phyloP scores from a whole-genome alignment of 2,329 filamentous ascomycete genomes.

The Coniella lustricola region DNA sequence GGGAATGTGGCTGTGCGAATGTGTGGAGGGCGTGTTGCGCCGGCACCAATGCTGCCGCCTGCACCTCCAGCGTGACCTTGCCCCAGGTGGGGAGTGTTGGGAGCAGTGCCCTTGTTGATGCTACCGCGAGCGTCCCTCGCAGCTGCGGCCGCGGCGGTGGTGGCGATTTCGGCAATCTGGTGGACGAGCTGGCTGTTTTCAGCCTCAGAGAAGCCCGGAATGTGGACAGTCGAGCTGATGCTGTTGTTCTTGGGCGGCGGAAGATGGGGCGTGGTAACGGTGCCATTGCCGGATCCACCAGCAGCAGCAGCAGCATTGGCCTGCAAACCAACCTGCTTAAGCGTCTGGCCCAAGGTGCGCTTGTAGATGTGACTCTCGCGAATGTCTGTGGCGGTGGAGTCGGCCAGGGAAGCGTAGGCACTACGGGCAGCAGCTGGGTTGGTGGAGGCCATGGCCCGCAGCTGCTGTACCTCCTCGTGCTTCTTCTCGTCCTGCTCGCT shows the following conservation, averaged over 20 bases:
- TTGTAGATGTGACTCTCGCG: conserved; percentile 87
- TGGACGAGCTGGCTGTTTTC: conserved; percentile 76
- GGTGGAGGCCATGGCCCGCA: conserved; percentile 25
- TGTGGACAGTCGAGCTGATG: conserved; percentile 38
- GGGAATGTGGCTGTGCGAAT: conserved; percentile 32
- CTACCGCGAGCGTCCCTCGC: conserved; percentile 59
- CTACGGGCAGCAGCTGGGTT: conserved; percentile 9
- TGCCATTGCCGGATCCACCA: conserved; percentile 33
- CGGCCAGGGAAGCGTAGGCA: conserved; percentile 27
- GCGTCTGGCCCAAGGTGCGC: conserved; percentile 81
- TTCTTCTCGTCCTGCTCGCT: conserved; percentile 74
- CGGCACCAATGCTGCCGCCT: conserved; percentile 8
- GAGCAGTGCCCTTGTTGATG: conserved; percentile 11
- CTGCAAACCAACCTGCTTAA: conserved; percentile 71
- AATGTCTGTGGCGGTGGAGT: conserved; percentile 58
- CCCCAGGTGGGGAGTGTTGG: conserved; percentile 4
- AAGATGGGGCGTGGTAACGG: conserved; percentile 55
- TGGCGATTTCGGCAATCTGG: conserved; percentile 88
- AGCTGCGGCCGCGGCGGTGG: conserved; percentile 81
- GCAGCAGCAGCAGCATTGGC: conserved; percentile 21
- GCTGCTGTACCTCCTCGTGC: conserved; percentile 43
- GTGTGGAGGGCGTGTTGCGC: conserved; percentile 22
- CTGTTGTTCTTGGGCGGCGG: conserved; percentile 62
- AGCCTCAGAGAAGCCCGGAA: conserved; percentile 69
- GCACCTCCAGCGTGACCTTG: conserved; percentile 18